These are phyloP conservation scores for Staphylotrichum tortipilum DNA, from an alignment of 495 filamentous ascomycete species.

Conservation along the genomic window DNA sequence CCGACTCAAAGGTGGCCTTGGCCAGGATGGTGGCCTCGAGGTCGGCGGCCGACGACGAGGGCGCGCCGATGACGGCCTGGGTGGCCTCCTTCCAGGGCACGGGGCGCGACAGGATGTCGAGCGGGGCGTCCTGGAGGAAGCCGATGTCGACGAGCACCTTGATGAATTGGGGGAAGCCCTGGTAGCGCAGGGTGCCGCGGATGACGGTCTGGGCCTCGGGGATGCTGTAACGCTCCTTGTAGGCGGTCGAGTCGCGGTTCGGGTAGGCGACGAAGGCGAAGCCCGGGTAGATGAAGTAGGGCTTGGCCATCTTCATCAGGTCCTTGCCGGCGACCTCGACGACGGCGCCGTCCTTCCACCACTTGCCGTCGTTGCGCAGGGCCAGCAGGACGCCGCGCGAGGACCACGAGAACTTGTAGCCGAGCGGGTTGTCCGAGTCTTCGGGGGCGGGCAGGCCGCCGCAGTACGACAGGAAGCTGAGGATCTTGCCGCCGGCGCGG, in stretches of 20 bases:
- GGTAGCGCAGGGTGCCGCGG: slow-evolving; percentile 69
- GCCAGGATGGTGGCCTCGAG: slow-evolving; percentile 62
- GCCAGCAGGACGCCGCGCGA: slow-evolving; percentile 82
- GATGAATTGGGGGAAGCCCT: slow-evolving; percentile 83
- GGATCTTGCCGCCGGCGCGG: slow-evolving; percentile 75
- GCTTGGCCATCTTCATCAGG: slow-evolving; percentile 81
- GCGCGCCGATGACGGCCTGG: slow-evolving; percentile 59
- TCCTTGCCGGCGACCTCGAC: slow-evolving; percentile 50
- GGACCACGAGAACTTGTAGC: slow-evolving; percentile 89
- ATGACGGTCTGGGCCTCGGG: slow-evolving; percentile 72
- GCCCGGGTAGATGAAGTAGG: slow-evolving; percentile 82
- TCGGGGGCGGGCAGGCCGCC: slow-evolving; percentile 66
- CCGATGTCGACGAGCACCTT: slow-evolving; percentile 79
- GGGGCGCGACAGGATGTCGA: slow-evolving; percentile 50
- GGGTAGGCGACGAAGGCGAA: slow-evolving; percentile 90
- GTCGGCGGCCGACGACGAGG: slow-evolving; percentile 53
- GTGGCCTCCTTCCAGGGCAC: slow-evolving; percentile 76
- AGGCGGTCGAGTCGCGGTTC: slow-evolving; percentile 82
- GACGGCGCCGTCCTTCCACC: slow-evolving; percentile 69
- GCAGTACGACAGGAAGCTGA: slow-evolving; percentile 77
- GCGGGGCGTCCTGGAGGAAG: slow-evolving; percentile 64
- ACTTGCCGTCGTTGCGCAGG: slow-evolving; percentile 74
- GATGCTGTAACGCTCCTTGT: slow-evolving; percentile 82
- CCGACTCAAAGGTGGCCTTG: slow-evolving; percentile 62
- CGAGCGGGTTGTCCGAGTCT: slow-evolving; percentile 79